phyloP scores from a whole-genome alignment of 345 rosid species.

The Triadica sebifera region DNA sequence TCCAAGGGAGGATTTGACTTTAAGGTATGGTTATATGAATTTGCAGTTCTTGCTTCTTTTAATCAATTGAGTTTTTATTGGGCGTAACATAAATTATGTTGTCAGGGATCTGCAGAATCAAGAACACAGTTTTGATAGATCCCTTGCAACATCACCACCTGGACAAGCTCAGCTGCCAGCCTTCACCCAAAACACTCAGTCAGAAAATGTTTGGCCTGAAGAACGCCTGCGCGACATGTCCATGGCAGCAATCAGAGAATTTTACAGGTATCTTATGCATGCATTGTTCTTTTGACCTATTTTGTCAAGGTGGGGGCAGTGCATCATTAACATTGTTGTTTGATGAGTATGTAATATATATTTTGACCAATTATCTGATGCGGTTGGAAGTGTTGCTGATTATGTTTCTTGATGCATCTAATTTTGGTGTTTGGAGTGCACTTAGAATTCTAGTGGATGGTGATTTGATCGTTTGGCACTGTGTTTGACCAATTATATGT shows the following conservation, averaged over 20 bases:
- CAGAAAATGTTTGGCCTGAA: slow-evolving; percentile 55
- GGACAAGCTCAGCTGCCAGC: slow-evolving; percentile 42
- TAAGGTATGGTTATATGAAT: slow-evolving; percentile 53
- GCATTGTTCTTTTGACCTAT: not conserved
- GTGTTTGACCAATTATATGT: too few species aligned
- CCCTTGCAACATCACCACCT: slow-evolving; percentile 46
- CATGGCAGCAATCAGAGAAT: slow-evolving; percentile 80
- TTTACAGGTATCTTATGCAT: slow-evolving; percentile 62
- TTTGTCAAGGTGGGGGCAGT: not conserved
- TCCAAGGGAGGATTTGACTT: slow-evolving; percentile 46
- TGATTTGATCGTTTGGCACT: not conserved
- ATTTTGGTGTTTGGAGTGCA: not conserved
- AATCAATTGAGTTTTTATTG: slow-evolving; percentile 52
- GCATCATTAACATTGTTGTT: not conserved
- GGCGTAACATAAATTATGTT: slow-evolving; percentile 42
- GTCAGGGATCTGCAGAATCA: slow-evolving; percentile 47
- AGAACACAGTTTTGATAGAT: slow-evolving; percentile 52
- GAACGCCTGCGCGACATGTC: slow-evolving; percentile 59
- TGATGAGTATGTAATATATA: not conserved
- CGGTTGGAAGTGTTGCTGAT: too few species aligned
- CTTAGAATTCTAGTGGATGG: not conserved
- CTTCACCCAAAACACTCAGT: slow-evolving; percentile 38
- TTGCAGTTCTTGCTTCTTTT: slow-evolving; percentile 40
- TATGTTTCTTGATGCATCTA: not conserved
- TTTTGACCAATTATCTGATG: not conserved